Evolutionary conservation across 352 stramenopile species (phyloP), one percentile per base, ranked within the genome.

Genomic region (Phytophthora fragariae): DNA sequence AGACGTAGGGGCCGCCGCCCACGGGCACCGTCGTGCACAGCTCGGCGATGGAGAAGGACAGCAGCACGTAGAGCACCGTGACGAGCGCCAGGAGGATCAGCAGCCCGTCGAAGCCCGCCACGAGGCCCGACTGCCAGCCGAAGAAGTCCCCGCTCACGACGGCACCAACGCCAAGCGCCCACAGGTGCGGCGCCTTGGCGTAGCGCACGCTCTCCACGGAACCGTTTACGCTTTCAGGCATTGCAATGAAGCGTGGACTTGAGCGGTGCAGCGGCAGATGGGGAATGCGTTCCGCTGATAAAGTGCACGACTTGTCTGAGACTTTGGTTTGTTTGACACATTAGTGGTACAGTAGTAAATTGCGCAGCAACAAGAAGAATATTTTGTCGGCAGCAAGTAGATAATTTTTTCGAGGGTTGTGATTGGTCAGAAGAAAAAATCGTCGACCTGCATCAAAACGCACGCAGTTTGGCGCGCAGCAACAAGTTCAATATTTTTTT

Each of bases 41-140:
- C 56, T 91, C 85, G 33, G 83, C 83, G 61, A 92, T 92, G 44
- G 85, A 92, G 76, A 92, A 92, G 62, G 78, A 83, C 10, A 92
- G 72, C 57, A 92, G 58, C 50, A 91, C 79, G 71, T 89, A 92
- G 21, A 92, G 75, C 60, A 84, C 80, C 2, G n/a, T 53, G 35
- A 53, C n/a, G 57, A 62, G 46, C n/a, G 35, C 57, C 21, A 62
- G 27, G 29, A 39, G 86, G 58, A 92, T 80, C 52, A 90, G 80
- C 10, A 92, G 72, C 0, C 83, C 85, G 53, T 89, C 68, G 57
- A 92, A 89, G 56, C 84, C 82, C 3, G 84, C 79, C 37, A 86
- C 72, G 49, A 90, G 72, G 10, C 76, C 81, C 11, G 81, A 65
- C 54, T 92, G 84, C 83, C 82, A 92, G 50, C 83, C 84, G 72